A percentile compares a stretch with the other conserved stretches of the same genome.
Evolutionary conservation across 805 yeast genomes (phyloP).

Genomic region (Aciculoconidium aculeatum): DNA sequence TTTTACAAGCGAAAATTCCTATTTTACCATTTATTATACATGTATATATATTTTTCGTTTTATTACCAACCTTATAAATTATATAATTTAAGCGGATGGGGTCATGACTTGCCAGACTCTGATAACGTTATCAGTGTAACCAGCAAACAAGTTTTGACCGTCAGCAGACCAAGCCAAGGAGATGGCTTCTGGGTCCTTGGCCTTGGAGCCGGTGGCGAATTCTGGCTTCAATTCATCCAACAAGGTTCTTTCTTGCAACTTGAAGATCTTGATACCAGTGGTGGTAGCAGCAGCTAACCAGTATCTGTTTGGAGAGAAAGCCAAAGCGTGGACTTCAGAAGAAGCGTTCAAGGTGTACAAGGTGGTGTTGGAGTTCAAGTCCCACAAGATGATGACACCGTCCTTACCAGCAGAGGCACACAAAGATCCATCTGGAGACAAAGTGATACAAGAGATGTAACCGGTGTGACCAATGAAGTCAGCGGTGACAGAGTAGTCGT

Average conservation of each 20-base stretch:
- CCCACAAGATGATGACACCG: slow-evolving; percentile 98
- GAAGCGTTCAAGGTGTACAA: slow-evolving; percentile 92
- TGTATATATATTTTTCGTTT: no score
- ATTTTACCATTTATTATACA: no score
- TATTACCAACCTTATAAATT: background rate
- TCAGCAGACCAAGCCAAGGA: slow-evolving; percentile 99
- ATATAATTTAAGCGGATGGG: slow-evolving; percentile 41
- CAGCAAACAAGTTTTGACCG: slow-evolving; percentile 99
- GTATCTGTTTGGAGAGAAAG: slow-evolving; percentile 99
- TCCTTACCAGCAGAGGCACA: slow-evolving; percentile 99
- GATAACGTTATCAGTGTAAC: slow-evolving; percentile 99
- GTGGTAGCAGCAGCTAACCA: slow-evolving; percentile 99
- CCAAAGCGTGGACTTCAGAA: slow-evolving; percentile 96
- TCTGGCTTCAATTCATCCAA: slow-evolving; percentile 98
- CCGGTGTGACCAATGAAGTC: slow-evolving; percentile 99
- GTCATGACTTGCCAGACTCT: slow-evolving; percentile 99
- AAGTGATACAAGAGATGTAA: slow-evolving; percentile 93
- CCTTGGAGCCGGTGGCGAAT: slow-evolving; percentile 79
- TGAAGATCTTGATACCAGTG: slow-evolving; percentile 95
- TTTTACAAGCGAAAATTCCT: no score
- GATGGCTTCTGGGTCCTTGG: slow-evolving; percentile 96
- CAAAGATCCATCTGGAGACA: slow-evolving; percentile 99
- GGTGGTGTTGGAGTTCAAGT: slow-evolving; percentile 77
- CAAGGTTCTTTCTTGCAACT: slow-evolving; percentile 89
- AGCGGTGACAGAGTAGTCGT: slow-evolving; percentile 78